Evolutionary conservation across 257 asterid species (phyloP).

Genomic region (Thymus mandschuricus): DNA sequence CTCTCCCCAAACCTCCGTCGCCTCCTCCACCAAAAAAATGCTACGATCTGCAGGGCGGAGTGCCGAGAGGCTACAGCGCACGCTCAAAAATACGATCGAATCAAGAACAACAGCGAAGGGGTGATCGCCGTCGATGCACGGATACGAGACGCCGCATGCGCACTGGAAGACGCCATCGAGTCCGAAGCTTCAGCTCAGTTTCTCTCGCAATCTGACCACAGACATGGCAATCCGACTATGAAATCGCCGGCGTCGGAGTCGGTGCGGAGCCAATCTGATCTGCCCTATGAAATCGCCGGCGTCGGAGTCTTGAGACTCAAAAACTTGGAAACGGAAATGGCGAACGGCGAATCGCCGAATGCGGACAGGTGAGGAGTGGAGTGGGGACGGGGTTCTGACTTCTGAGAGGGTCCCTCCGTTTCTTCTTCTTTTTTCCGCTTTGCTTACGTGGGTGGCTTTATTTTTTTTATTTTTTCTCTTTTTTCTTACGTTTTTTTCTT

Average conservation of each 20-base stretch:
- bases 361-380: too few species aligned
- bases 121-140: not conserved
- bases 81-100: not conserved
- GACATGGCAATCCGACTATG: not conserved
- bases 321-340: too few species aligned
- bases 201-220: not conserved
- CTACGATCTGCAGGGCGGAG: not conserved
- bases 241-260: too few species aligned
- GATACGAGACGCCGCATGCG: not conserved
- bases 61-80: not conserved
- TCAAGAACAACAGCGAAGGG: not conserved
- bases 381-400: too few species aligned
- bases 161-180: not conserved
- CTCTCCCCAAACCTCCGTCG: not conserved
- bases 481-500: too few species aligned
- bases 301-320: not conserved
- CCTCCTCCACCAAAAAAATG: not conserved
- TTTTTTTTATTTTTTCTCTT: too few species aligned
- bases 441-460: too few species aligned
- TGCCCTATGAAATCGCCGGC: too few species aligned
- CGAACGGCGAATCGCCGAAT: too few species aligned
- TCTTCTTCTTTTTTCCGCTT: too few species aligned
- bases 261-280: too few species aligned
- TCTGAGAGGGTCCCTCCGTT: too few species aligned
- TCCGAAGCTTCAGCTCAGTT: not conserved